Evolutionary conservation across 2,329 filamentous ascomycete species (phyloP), one percentile per base, ranked within the genome.

Genomic region (Dryadomyces quercus-mongolicae): DNA sequence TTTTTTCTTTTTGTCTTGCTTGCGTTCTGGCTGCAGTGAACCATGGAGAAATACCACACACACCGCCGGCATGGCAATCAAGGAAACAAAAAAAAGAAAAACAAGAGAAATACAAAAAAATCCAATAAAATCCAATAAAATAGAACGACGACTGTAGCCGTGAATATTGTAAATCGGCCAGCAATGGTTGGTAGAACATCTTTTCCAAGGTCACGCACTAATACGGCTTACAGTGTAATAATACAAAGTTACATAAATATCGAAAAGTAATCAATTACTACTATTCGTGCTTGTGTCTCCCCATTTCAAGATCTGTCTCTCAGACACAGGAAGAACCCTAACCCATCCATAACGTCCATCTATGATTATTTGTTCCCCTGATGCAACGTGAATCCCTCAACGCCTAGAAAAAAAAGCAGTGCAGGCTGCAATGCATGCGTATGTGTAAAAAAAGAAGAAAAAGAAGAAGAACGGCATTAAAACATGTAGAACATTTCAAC

Each of bases 91-190:
- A 40, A 40, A 22, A 9, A 40, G 31, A 51, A 51, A 45, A 52
- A 45, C 52, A 54, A 49, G 49, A 51, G 53, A 55, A 52, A 52
- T n/a, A 54, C 46, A 52, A 56, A 54, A 50, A 34, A 44, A 42
- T 31, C 51, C 34, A 55, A 57, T 54, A 55, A 52, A 21, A 20
- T 47, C 16, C 18, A 13, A 47, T 47, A 45, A 38, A 21, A 36
- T 25, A 12, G 22, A 16, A 36, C 25, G 36, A n/a, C 36, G 25
- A 31, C 25, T 5, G 25, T 31, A 8, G 25, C 25, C 8, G 25
- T 31, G 25, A 5, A 31, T 31, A 31, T 31, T 31, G 25, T 31
- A 31, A 31, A 31, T 8, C 4, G 8, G 25, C 25, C 25, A 31
- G 25, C 25, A 31, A 31, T 31, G 25, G 25, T 31, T 31, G 25